Percentiles rank a stretch among this genome's conserved stretches.
These are phyloP conservation scores for Eutrema japonicum DNA, from an alignment of 345 rosid species.

Conservation along the genomic window DNA sequence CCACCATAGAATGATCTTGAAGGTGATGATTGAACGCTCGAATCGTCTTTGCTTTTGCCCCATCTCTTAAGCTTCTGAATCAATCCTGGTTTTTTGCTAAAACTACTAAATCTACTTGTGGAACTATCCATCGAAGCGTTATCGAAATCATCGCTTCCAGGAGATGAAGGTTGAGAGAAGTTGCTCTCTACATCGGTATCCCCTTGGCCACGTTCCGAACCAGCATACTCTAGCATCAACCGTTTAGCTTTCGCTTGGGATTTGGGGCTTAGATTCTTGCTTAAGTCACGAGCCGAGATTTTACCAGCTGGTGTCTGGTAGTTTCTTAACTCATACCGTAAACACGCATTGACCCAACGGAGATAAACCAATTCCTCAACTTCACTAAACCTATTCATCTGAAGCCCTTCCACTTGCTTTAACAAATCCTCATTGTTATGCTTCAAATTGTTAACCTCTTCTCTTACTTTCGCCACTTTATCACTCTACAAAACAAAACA, in stretches of 20 bases:
- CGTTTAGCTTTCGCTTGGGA: slow-evolving; percentile 88
- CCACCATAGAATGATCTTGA: slow-evolving; percentile 75
- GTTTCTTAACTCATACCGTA: slow-evolving; percentile 90
- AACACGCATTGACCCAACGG: slow-evolving; percentile 99
- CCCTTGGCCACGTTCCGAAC: slow-evolving; percentile 93
- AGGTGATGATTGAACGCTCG: slow-evolving; percentile 67
- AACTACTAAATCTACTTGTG: slow-evolving; percentile 68
- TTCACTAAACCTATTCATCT: slow-evolving; percentile 95
- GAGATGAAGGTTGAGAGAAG: slow-evolving; percentile 89
- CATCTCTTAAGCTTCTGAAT: slow-evolving; percentile 88
- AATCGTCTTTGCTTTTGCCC: slow-evolving; percentile 91
- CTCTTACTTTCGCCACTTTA: slow-evolving; percentile 74
- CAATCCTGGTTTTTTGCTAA: slow-evolving; percentile 75
- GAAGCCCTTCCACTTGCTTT: slow-evolving; percentile 99
- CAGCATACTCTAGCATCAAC: slow-evolving; percentile 86
- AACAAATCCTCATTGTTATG: slow-evolving; percentile 82
- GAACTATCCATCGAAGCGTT: slow-evolving; percentile 86
- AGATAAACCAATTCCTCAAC: slow-evolving; percentile 98
- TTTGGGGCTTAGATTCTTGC: slow-evolving; percentile 81
- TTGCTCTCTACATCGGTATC: slow-evolving; percentile 91
- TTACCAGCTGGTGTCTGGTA: slow-evolving; percentile 87
- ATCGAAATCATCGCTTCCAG: slow-evolving; percentile 93
- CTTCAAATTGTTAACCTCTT: slow-evolving; percentile 74
- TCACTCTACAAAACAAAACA: slow-evolving; percentile 56
- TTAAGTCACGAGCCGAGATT: slow-evolving; percentile 89